These are phyloP conservation scores for Kluyveromyces sp. DNA, from an alignment of 1,139 yeast genomes.

Conservation along the genomic window DNA sequence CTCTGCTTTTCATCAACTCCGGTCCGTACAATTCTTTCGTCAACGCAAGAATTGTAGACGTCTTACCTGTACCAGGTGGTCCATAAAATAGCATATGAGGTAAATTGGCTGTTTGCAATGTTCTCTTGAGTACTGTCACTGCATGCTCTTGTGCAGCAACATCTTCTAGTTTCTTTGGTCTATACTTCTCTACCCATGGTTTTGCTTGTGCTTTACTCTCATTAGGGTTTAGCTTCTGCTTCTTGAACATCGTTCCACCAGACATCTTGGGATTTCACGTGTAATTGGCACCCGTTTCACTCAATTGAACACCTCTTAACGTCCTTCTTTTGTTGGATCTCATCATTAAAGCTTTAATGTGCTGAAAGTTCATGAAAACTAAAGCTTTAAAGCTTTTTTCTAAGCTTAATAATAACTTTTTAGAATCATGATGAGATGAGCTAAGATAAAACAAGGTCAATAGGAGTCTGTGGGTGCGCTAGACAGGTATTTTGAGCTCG, in stretches of 20 bases:
- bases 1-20: slow-evolving; percentile 59
- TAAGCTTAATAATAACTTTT: no score
- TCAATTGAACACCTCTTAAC: no score
- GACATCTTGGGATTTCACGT: slow-evolving; percentile 5
- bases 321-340: no score
- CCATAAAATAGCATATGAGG: slow-evolving; percentile 97
- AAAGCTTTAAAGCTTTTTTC: no score
- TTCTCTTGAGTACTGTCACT: slow-evolving; percentile 71
- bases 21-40: slow-evolving; percentile 83
- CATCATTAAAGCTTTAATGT: no score
- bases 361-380: no score
- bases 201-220: slow-evolving; percentile 20
- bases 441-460: no score
- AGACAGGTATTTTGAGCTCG: no score
- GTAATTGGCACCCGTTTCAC: not conserved
- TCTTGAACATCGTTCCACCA: slow-evolving; percentile 13
- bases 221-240: slow-evolving; percentile 16
- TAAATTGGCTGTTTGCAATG: slow-evolving; percentile 69
- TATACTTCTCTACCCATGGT: slow-evolving; percentile 34
- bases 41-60: slow-evolving; percentile 83
- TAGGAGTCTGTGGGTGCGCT: no score
- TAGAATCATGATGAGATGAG: no score
- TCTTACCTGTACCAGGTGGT: slow-evolving; percentile 96
- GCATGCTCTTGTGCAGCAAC: slow-evolving; percentile 92
- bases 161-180: slow-evolving; percentile 73